Conservation (phyloP, 495 filamentous ascomycete genomes). For the Parathielavia hyrcaniae region DNA sequence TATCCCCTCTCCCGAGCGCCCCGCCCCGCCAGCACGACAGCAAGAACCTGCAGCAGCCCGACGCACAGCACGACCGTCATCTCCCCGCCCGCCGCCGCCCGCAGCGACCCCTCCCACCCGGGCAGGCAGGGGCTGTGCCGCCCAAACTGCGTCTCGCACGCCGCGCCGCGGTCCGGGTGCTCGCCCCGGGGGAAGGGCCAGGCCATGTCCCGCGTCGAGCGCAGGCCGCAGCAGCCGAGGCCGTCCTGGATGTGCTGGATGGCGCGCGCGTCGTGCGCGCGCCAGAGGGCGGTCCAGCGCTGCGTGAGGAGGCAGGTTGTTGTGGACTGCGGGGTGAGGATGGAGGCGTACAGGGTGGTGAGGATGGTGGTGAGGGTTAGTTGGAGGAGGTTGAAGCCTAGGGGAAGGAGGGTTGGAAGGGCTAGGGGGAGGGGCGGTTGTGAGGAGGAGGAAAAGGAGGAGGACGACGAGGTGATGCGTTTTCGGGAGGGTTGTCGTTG, state of each 20-base stretch:
- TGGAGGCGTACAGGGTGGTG: conserved; percentile 49
- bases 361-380: conserved; percentile 48
- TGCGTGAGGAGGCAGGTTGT: conserved; percentile 36
- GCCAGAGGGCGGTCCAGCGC: conserved; percentile 50
- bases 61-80: conserved; percentile 16
- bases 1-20: not conserved
- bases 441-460: not conserved
- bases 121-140: conserved; percentile 10
- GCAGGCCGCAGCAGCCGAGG: conserved; percentile 60
- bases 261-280: conserved; percentile 41
- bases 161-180: not conserved
- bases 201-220: conserved; percentile 47
- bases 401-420: conserved; percentile 16
- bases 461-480: no score
- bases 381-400: conserved; percentile 30
- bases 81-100: conserved; percentile 5
- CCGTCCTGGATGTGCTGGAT: conserved; percentile 59
- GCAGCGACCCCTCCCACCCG: conserved; percentile 17
- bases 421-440: conserved; percentile 1
- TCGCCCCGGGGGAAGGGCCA: conserved; percentile 47
- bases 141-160: conserved; percentile 14
- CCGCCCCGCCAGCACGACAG: not conserved
- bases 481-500: not conserved
- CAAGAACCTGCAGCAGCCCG: conserved; percentile 17
- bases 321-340: not conserved